These are phyloP conservation scores for Pneumocystis carinii DNA, from an alignment of 1,139 yeast genomes.

Conservation along the genomic window DNA sequence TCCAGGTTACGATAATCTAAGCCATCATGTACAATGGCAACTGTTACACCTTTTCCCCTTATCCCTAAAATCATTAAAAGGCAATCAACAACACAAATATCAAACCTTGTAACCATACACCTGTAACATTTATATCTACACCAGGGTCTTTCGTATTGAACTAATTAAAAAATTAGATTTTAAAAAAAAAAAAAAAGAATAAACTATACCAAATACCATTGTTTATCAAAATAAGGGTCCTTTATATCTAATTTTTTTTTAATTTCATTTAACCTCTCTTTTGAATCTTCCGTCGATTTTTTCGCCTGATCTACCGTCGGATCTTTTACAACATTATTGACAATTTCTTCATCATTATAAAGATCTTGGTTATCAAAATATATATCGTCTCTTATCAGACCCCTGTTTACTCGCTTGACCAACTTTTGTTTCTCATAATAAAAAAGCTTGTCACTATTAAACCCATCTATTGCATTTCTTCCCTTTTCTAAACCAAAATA, in stretches of 20 bases:
- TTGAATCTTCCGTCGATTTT: no score
- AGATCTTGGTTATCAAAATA: not conserved
- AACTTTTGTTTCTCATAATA: slow-evolving; percentile 14
- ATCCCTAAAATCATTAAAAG: slow-evolving; percentile 29
- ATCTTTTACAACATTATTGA: slow-evolving; percentile 15
- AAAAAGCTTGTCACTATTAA: slow-evolving; percentile 10
- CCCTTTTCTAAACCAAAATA: not conserved
- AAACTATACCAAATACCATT: slow-evolving; percentile 63
- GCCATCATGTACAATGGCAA: slow-evolving; percentile 91
- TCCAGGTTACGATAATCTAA: slow-evolving; percentile 68
- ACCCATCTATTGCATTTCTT: slow-evolving; percentile 1
- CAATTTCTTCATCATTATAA: not conserved
- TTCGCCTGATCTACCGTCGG: no score
- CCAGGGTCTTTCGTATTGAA: slow-evolving; percentile 59
- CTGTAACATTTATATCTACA: slow-evolving; percentile 73
- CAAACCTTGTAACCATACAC: slow-evolving; percentile 52
- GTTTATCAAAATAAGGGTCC: slow-evolving; percentile 68
- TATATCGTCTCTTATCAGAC: slow-evolving; percentile 5
- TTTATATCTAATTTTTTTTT: slow-evolving; percentile 43
- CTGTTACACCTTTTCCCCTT: slow-evolving; percentile 68
- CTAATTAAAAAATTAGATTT: not conserved
- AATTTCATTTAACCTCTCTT: slow-evolving; percentile 14
- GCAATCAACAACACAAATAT: not conserved
- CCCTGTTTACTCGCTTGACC: slow-evolving; percentile 7
- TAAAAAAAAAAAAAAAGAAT: not conserved